Evolutionary conservation across 805 yeast species (phyloP), one percentile per base, ranked within the genome.

Genomic region (Maudiozyma pseudohumilis): DNA sequence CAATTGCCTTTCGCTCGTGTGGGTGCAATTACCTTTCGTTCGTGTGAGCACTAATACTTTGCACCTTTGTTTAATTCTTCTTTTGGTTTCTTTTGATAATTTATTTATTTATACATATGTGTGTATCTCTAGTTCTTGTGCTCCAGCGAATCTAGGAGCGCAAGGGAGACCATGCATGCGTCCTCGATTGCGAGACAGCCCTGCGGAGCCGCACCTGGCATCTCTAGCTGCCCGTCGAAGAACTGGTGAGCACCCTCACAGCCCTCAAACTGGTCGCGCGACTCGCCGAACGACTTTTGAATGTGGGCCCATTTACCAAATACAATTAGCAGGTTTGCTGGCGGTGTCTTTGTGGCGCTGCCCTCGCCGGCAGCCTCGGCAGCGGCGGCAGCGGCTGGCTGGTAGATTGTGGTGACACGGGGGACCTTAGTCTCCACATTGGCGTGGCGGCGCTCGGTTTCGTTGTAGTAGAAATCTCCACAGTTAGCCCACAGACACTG

Each of bases 221-320:
- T 68, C 6, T 51, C 50, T 18, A 75, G 35, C 39, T 69, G 64
- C 3, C 80, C 77, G 56, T 86, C 95, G 55, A 86, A 80, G 64
- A 86, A 69, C 43, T 77, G 79, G 11, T 68, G 60, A 1, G 79
- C 75, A 29, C 64, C 65, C 0, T 65, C 65, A 7, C 80, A 72
- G 2, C 72, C 77, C 38, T 67, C 74, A 32, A 81, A 61, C 39
- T 61, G 67, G 13, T 59, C 59, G 29, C 63, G 60, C 39, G 77
- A 37, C 21, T 55, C 54, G 18, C 64, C 53, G 43, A 83, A 82
- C n/a, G 79, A 63, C 9, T 46, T 47, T 32, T 66, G 64, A 9
- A 80, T 55, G 44, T 80, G 82, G 10, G 57, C 59, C 72, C 80
- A 75, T 45, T 74, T 77, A 3, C 88, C 80, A 34, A 77, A 67